These are phyloP conservation scores for Aspergillus aculeatus DNA, from an alignment of 2,329 filamentous ascomycete species.

Conservation along the genomic window DNA sequence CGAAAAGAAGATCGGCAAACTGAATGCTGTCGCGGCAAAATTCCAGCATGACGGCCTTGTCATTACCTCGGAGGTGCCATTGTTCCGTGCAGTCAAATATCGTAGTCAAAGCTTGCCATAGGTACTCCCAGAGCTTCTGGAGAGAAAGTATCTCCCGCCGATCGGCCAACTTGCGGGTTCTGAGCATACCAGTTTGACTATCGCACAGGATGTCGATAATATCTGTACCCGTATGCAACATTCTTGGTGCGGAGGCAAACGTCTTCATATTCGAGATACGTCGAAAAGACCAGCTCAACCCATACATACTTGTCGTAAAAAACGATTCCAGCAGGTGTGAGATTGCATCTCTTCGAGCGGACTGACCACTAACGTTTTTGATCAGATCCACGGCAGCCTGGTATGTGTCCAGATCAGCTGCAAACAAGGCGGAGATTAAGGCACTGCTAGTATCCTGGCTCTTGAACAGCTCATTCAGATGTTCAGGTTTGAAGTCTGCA, in stretches of 20 bases:
- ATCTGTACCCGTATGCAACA: constrained; percentile 62
- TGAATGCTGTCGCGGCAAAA: constrained; percentile 96
- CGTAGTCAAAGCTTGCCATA: constrained; percentile 78
- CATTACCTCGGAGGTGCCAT: constrained; percentile 70
- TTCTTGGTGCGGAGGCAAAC: constrained; percentile 59
- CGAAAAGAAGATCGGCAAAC: constrained; percentile 80
- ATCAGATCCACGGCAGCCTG: constrained; percentile 78
- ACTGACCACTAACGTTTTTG: constrained; percentile 75
- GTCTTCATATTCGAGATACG: constrained; percentile 56
- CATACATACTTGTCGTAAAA: constrained; percentile 56
- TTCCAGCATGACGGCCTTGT: constrained; percentile 78
- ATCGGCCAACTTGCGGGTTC: constrained; percentile 55
- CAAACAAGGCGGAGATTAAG: constrained; percentile 76
- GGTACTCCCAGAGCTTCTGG: constrained; percentile 75
- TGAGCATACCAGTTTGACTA: constrained; percentile 61
- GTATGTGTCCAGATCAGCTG: constrained; percentile 74
- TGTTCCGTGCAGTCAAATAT: constrained; percentile 79
- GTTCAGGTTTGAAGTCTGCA: constrained; percentile 68
- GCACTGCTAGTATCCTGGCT: constrained; percentile 68
- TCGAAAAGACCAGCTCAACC: constrained; percentile 57
- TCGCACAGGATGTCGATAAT: constrained; percentile 65
- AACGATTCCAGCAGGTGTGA: constrained; percentile 59
- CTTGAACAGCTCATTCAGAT: constrained; percentile 69
- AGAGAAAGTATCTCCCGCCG: constrained; percentile 64
- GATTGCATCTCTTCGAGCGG: constrained; percentile 60